These are phyloP conservation scores for Chytridium lagenaria DNA, from an alignment of 371 early-diverging fungal species.

Conservation along the genomic window DNA sequence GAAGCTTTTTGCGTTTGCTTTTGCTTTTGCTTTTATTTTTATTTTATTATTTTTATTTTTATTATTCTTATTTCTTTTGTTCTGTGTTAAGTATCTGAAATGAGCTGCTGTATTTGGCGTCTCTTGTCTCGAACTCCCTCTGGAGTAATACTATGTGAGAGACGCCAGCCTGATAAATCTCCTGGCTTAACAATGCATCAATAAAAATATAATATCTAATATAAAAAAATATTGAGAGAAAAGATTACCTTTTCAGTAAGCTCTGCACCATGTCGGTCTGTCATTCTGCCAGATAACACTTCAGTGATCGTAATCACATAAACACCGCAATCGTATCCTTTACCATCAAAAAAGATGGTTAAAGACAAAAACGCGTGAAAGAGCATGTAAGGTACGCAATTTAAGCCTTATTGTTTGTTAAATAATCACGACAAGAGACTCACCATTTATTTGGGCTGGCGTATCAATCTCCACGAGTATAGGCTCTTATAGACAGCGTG, in stretches of 20 bases:
- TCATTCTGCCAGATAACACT: constrained; percentile 18
- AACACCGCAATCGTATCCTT: constrained; percentile 46
- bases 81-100: no score
- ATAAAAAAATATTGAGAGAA: not conserved
- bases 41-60: no score
- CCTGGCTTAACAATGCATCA: constrained; percentile 28
- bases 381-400: no score
- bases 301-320: constrained; percentile 43
- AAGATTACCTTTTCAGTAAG: not conserved
- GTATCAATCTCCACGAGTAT: constrained; percentile 33
- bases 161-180: constrained; percentile 32
- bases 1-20: no score
- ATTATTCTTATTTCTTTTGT: no score
- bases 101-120: constrained; percentile 1
- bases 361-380: not conserved
- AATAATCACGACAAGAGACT: not conserved
- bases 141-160: constrained; percentile 26
- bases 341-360: not conserved
- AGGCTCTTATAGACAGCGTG: constrained; percentile 11
- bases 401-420: no score
- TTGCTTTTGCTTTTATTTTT: no score
- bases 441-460: constrained; percentile 37
- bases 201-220: not conserved
- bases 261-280: not conserved
- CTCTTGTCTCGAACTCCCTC: constrained; percentile 20